Base-by-base conservation (phyloP, 139 green algal genomes). In the Chlorella sp. region DNA sequence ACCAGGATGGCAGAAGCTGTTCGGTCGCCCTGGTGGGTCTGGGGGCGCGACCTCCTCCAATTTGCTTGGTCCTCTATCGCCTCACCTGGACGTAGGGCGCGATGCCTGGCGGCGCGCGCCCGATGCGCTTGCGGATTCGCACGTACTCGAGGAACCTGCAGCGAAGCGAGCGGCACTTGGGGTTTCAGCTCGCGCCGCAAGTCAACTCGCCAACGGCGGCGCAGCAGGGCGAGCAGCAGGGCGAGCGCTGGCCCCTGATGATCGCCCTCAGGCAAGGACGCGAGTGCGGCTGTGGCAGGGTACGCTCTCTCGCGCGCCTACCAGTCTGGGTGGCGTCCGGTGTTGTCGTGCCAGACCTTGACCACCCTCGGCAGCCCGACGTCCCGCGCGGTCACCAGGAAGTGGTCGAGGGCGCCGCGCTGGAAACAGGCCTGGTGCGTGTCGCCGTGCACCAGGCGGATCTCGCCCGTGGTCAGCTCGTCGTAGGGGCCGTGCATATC, bases 311-410 rank as follows among this genome's bases (percentile, higher is more conserved):
- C n/a, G n/a, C n/a, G n/a, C n/a, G n/a, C n/a, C n/a, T n/a, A n/a
- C n/a, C 90, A 95, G 31, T 77, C 75, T 23, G 90, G 86, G 3
- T 82, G 68, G 24, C 76, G 62, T 14, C 87, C 88, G 0, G 71
- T 85, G 70, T 87, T 88, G 80, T 91, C 90, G 69, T 94, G 88
- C 73, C 85, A 88, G 22, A 95, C 77, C 2, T 78, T 80, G 59
- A 92, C 73, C 61, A 49, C 26, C 1, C 64, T 68, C 2, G 73
- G 66, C 24, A 78, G 66, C 4, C 73, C 73, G 33, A 78, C 66
- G 33, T 78, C 70, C 29, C 71, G 71, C 20, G 73, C 66, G 22
- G 73, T 78, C 61, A 86, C 77, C 49, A 79, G 42, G 68, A 89
- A 87, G 1, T 74, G 69, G 68, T 87, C 83, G 34, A 78, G 23